Percentiles rank a stretch among this genome's conserved stretches.
Conservation (phyloP, 805 yeast genomes). For the Kodamaea kakaduensis region DNA sequence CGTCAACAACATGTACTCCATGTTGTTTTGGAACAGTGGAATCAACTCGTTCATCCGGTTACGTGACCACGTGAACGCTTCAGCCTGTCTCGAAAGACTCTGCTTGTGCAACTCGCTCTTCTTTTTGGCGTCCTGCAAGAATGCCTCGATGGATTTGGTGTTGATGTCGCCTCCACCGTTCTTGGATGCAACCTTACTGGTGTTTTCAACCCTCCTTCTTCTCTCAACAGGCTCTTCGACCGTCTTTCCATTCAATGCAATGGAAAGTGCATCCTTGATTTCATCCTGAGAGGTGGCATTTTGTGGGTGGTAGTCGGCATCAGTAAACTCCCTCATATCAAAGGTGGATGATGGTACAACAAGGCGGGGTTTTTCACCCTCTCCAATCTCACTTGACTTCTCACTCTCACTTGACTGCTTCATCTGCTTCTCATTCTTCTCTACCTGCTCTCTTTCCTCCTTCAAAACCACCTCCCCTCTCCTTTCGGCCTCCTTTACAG, state of each 20-base stretch:
- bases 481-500: background rate
- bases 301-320: background rate
- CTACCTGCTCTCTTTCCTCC: background rate
- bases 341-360: constrained; percentile 5
- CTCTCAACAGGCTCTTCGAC: background rate
- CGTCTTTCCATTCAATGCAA: constrained; percentile 17
- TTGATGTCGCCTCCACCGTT: constrained; percentile 3
- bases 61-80: constrained; percentile 52
- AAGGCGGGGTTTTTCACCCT: constrained; percentile 2
- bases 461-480: background rate
- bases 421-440: constrained; percentile 5
- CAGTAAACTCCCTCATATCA: constrained; percentile 10
- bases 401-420: too few relatives aligned
- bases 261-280: constrained; percentile 21
- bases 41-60: constrained; percentile 18
- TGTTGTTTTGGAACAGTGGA: constrained; percentile 17
- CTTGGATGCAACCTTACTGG: background rate
- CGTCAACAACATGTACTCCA: constrained; percentile 29
- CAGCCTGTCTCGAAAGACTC: constrained; percentile 42
- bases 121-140: constrained; percentile 41
- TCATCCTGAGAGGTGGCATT: constrained; percentile 10
- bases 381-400: too few relatives aligned
- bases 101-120: constrained; percentile 39
- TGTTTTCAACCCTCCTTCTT: background rate
- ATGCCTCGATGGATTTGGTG: constrained; percentile 30